Conservation (phyloP, 331 rosid genomes). For the Dryas integrifolia region DNA sequence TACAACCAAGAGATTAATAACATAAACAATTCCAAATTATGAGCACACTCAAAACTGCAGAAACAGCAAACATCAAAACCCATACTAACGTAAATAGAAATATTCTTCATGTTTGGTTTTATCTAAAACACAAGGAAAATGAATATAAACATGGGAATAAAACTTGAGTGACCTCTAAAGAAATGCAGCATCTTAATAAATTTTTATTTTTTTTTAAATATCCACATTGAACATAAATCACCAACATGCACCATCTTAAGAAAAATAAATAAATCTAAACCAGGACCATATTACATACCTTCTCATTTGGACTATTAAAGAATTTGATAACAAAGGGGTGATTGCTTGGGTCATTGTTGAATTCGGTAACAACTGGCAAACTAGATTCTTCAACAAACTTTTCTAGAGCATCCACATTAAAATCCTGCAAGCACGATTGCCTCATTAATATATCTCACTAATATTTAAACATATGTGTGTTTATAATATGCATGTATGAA, state of each 20-base stretch:
- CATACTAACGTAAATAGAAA: not conserved
- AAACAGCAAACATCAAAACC: not conserved
- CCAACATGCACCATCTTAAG: not conserved
- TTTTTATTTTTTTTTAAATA: not conserved
- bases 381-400: slow-evolving; percentile 65
- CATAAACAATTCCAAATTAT: not conserved
- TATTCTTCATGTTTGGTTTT: not conserved
- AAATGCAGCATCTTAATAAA: not conserved
- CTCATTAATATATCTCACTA: not conserved
- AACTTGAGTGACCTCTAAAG: not conserved
- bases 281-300: slow-evolving; percentile 45
- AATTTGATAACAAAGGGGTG: slow-evolving; percentile 64
- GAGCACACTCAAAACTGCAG: not conserved
- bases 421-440: slow-evolving; percentile 51
- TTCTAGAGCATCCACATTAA: slow-evolving; percentile 62
- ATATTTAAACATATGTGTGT: not conserved
- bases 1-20: too few relatives aligned
- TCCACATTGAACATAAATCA: not conserved
- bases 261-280: slow-evolving; percentile 5
- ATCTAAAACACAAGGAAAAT: not conserved
- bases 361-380: slow-evolving; percentile 52
- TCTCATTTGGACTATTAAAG: slow-evolving; percentile 51
- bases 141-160: not conserved
- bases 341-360: slow-evolving; percentile 64
- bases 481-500: not conserved